phyloP scores from a whole-genome alignment of 352 stramenopile genomes.

The Pythium utonaiense region DNA sequence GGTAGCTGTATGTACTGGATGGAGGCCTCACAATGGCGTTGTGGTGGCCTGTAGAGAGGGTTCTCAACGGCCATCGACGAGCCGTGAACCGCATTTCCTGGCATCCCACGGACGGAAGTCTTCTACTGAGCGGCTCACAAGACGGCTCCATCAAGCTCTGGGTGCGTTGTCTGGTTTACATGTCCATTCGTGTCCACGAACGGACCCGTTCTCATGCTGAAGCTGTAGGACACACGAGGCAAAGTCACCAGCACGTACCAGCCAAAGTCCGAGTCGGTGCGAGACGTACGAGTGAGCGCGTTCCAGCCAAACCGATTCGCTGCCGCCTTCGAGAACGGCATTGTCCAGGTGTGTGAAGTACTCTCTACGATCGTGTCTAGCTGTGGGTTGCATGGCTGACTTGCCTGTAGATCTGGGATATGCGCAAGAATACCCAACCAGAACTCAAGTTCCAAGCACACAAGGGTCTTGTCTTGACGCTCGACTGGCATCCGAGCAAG shows the following conservation, averaged over 20 bases:
- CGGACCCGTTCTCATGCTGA: not conserved
- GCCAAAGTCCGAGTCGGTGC: constrained; percentile 83
- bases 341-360: constrained; percentile 63
- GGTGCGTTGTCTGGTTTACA: constrained; percentile 26
- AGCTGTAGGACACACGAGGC: constrained; percentile 57
- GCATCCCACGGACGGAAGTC: constrained; percentile 73
- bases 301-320: constrained; percentile 80
- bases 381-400: no score
- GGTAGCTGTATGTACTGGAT: not conserved
- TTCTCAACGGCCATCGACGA: constrained; percentile 76
- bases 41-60: constrained; percentile 41
- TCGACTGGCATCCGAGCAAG: constrained; percentile 80
- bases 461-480: constrained; percentile 76
- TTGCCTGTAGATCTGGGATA: constrained; percentile 70
- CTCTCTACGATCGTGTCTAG: no score
- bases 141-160: constrained; percentile 87
- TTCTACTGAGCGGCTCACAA: constrained; percentile 84
- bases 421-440: constrained; percentile 75
- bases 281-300: constrained; percentile 71
- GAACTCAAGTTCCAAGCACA: constrained; percentile 86
- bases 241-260: constrained; percentile 79
- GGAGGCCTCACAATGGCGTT: not conserved
- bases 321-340: constrained; percentile 83
- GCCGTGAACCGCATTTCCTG: constrained; percentile 88
- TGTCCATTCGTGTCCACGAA: not conserved